phyloP scores from a whole-genome alignment of 176 grass and related monocot genomes.

The Melocanna baccifera region DNA sequence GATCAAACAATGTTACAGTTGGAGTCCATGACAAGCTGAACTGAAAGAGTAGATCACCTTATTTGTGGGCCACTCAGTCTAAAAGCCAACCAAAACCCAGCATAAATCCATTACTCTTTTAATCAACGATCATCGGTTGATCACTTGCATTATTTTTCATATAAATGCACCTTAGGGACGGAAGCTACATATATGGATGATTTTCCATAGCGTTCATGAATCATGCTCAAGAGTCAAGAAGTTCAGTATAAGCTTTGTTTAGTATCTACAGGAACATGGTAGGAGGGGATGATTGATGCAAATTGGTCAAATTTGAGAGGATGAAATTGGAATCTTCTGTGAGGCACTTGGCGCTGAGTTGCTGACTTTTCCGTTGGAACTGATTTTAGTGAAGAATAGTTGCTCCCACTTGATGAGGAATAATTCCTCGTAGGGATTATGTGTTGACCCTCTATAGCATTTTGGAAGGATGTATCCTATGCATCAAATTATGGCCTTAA shows the following conservation, averaged over 20 bases:
- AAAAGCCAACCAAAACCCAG: not conserved
- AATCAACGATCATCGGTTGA: not conserved
- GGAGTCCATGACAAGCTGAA: not conserved
- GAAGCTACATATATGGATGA: not conserved
- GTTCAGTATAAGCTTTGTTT: not conserved
- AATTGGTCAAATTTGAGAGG: not conserved
- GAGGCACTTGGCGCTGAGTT: not conserved
- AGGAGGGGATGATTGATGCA: not conserved
- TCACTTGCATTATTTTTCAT: slow-evolving; percentile 10
- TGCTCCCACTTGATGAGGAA: slow-evolving; percentile 35
- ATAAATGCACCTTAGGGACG: not conserved
- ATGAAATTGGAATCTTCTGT: not conserved
- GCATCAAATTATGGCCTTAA: slow-evolving; percentile 18
- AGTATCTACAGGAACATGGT: not conserved
- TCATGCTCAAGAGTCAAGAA: not conserved
- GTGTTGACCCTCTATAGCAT: not conserved
- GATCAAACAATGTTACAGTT: not conserved
- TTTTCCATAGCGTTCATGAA: not conserved
- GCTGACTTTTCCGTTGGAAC: slow-evolving; percentile 2
- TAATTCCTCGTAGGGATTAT: not conserved
- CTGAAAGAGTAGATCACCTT: not conserved
- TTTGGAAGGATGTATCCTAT: slow-evolving; percentile 20
- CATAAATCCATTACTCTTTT: not conserved
- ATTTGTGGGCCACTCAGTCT: not conserved
- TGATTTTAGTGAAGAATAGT: not conserved